These are phyloP conservation scores for Xylaria digitata DNA, from an alignment of 2,329 filamentous ascomycete species.

Conservation along the genomic window DNA sequence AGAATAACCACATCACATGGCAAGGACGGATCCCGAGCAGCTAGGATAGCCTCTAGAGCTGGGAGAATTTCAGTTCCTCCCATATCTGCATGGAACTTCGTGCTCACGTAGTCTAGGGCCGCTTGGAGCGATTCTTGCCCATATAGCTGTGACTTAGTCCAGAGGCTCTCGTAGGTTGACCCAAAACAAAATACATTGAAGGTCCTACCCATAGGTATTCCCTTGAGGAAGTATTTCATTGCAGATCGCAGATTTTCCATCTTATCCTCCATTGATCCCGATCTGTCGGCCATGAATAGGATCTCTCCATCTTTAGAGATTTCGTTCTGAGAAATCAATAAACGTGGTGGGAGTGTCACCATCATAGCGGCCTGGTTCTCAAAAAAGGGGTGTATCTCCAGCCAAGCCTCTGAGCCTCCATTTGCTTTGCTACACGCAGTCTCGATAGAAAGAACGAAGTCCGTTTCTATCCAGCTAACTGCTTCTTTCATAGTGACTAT, in stretches of 20 bases:
- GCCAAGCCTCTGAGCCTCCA: slow-evolving; percentile 41
- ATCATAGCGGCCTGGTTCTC: slow-evolving; percentile 45
- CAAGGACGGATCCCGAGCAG: slow-evolving; percentile 55
- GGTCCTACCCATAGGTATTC: slow-evolving; percentile 54
- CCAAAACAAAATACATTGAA: slow-evolving; percentile 68
- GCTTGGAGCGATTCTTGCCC: slow-evolving; percentile 58
- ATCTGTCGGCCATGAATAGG: slow-evolving; percentile 47
- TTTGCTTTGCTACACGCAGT: slow-evolving; percentile 23
- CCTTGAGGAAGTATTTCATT: slow-evolving; percentile 68
- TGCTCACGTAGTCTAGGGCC: slow-evolving; percentile 45
- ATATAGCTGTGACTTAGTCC: slow-evolving; percentile 32
- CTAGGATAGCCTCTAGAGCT: slow-evolving; percentile 61
- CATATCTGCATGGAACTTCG: slow-evolving; percentile 58
- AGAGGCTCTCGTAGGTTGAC: slow-evolving; percentile 35
- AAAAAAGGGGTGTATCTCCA: slow-evolving; percentile 44
- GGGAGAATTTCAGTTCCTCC: slow-evolving; percentile 65
- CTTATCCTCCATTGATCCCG: slow-evolving; percentile 57
- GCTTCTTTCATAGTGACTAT: slow-evolving; percentile 30
- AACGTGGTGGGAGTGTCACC: slow-evolving; percentile 43
- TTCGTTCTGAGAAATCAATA: slow-evolving; percentile 24
- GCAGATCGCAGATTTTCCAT: slow-evolving; percentile 62
- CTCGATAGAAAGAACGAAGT: slow-evolving; percentile 47
- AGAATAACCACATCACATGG: slow-evolving; percentile 63
- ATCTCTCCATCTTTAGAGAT: slow-evolving; percentile 30
- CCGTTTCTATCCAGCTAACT: slow-evolving; percentile 38